phyloP scores from a whole-genome alignment of 2,329 filamentous ascomycete species.

The Dendryphion nanum region DNA sequence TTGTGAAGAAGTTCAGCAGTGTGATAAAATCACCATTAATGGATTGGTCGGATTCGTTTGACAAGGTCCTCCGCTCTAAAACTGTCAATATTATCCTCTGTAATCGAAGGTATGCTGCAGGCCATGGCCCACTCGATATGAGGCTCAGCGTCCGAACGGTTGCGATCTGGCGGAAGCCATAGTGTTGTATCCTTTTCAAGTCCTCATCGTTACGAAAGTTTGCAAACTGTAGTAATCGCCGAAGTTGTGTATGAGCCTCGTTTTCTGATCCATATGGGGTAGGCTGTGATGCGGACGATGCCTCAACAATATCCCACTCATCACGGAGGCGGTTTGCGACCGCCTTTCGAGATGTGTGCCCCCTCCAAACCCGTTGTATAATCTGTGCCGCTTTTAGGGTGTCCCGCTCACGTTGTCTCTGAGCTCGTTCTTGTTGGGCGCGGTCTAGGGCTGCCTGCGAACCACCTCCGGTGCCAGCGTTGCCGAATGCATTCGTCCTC shows the following conservation, averaged over 20 bases:
- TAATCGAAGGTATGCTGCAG: conserved; percentile 42
- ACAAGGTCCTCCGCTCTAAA: conserved; percentile 23
- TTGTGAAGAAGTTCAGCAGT: conserved; percentile 28
- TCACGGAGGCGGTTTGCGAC: conserved; percentile 55
- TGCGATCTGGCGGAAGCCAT: conserved; percentile 38
- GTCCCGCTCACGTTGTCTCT: conserved; percentile 77
- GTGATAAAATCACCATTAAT: conserved; percentile 13
- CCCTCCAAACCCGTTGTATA: conserved; percentile 82
- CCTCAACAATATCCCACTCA: conserved; percentile 32
- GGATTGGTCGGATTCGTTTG: conserved; percentile 9
- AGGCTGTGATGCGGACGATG: conserved; percentile 5
- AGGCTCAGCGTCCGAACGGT: conserved; percentile 23
- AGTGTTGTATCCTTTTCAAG: conserved; percentile 40
- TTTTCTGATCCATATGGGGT: conserved; percentile 38
- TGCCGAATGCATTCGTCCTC: conserved; percentile 73
- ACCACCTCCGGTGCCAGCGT: conserved; percentile 57
- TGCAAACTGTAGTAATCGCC: conserved; percentile 46
- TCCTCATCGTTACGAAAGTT: conserved; percentile 39
- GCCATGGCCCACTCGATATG: conserved; percentile 36
- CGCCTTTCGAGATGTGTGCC: conserved; percentile 61
- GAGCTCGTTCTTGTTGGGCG: conserved; percentile 80
- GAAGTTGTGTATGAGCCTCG: conserved; percentile 42
- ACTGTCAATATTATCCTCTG: conserved; percentile 38
- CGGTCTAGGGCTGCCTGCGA: conserved; percentile 77
- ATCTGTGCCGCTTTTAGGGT: conserved; percentile 69